phyloP scores from a whole-genome alignment of 1,284 basidiomycete species.

The Papiliotrema terrestris region DNA sequence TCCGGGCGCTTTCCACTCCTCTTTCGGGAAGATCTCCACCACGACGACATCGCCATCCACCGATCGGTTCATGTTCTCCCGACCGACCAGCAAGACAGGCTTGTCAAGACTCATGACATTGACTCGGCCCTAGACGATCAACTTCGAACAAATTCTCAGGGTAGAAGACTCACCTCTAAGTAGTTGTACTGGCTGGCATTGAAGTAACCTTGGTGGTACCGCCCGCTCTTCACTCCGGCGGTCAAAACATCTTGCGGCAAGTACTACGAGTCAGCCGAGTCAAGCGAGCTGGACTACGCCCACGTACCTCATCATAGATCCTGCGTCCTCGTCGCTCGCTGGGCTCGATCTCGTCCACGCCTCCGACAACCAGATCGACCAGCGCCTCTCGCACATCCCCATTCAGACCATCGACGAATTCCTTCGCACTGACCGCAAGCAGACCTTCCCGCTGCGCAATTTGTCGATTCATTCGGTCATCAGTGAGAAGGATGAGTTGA shows the following conservation, averaged over 20 bases:
- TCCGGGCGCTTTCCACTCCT: conserved; percentile 87
- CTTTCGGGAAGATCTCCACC: conserved; percentile 80
- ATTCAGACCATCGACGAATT: conserved; percentile 72
- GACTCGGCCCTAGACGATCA: conserved; percentile 65
- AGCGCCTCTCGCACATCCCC: conserved; percentile 57
- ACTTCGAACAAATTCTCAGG: not conserved
- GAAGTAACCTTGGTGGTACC: conserved; percentile 88
- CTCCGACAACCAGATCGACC: conserved; percentile 72
- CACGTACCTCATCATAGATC: conserved; percentile 70
- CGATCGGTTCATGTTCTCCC: conserved; percentile 92
- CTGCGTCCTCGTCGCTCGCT: conserved; percentile 52
- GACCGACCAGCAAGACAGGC: conserved; percentile 78
- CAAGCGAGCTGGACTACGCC: conserved; percentile 5
- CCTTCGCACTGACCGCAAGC: conserved; percentile 61
- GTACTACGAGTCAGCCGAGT: conserved; percentile 59
- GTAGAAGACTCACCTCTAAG: conserved; percentile 62
- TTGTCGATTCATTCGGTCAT: conserved; percentile 80
- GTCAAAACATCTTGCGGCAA: conserved; percentile 67
- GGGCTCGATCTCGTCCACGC: conserved; percentile 54
- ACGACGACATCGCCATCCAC: conserved; percentile 92
- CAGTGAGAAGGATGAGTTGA: conserved; percentile 73
- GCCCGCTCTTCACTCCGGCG: conserved; percentile 80
- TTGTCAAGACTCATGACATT: conserved; percentile 68
- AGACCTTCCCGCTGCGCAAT: conserved; percentile 70
- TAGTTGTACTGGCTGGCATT: conserved; percentile 96